Evolutionary conservation across 345 rosid genomes (phyloP).

Genomic region (Pistacia atlantica): DNA sequence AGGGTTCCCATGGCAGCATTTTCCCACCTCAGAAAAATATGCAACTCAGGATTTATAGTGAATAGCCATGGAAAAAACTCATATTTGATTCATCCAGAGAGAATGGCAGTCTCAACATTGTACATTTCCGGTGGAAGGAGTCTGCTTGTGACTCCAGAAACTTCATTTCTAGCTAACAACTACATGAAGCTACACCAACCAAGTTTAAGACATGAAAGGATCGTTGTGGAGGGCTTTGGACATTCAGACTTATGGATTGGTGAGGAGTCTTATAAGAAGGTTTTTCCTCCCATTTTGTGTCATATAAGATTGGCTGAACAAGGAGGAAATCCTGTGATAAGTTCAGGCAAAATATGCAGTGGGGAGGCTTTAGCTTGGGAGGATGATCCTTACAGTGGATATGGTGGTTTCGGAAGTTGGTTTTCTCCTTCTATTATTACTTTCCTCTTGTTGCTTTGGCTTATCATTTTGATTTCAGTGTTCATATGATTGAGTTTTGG

Average conservation of each 20-base stretch:
- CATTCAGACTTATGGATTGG: conserved; percentile 47
- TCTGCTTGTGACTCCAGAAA: conserved; percentile 43
- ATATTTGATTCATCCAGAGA: conserved; percentile 40
- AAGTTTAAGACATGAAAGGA: conserved; percentile 41
- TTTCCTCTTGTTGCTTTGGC: not conserved
- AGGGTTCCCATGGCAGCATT: conserved; percentile 46
- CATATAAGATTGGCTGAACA: conserved; percentile 37
- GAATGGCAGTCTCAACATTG: conserved; percentile 41
- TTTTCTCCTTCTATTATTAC: conserved; percentile 15
- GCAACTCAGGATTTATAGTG: conserved; percentile 41
- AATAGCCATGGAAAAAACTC: conserved; percentile 39
- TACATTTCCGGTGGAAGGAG: conserved; percentile 40
- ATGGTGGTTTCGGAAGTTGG: conserved; percentile 24
- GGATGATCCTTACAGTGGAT: conserved; percentile 30
- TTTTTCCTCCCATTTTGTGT: conserved; percentile 41
- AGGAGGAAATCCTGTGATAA: conserved; percentile 19
- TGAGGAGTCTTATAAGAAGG: conserved; percentile 37
- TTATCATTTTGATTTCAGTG: not conserved
- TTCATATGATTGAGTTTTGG: too few relatives aligned
- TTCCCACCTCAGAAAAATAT: conserved; percentile 46
- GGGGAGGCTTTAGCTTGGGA: conserved; percentile 37
- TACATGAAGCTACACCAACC: conserved; percentile 49
- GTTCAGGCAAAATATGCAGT: conserved; percentile 13
- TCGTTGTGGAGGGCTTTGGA: conserved; percentile 48
- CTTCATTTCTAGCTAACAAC: conserved; percentile 48